Evolutionary conservation across 352 stramenopile genomes (phyloP).

Genomic region (Phytophthora rubi): DNA sequence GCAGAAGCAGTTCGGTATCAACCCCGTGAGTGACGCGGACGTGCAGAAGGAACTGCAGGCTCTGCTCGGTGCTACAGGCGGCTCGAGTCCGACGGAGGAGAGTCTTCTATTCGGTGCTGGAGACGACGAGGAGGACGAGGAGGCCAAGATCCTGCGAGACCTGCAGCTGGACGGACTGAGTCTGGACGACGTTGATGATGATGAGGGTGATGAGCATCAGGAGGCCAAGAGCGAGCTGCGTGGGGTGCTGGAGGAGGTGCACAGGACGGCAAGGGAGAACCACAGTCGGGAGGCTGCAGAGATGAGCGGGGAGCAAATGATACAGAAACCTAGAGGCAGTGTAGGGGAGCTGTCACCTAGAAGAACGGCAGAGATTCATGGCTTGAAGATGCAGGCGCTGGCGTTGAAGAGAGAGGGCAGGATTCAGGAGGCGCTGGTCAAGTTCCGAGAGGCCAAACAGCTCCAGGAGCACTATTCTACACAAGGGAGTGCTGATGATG

Average conservation of each 20-base stretch:
- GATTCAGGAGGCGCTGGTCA: constrained; percentile 56
- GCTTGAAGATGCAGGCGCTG: constrained; percentile 63
- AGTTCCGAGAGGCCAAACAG: constrained; percentile 67
- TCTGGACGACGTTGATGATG: constrained; percentile 23
- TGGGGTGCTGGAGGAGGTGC: constrained; percentile 43
- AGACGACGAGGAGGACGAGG: constrained; percentile 50
- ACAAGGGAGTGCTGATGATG: not conserved
- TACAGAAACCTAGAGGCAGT: not conserved
- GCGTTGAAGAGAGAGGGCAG: constrained; percentile 61
- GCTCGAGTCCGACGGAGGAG: constrained; percentile 58
- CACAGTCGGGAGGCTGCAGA: constrained; percentile 31
- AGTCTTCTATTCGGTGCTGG: constrained; percentile 44
- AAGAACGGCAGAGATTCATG: constrained; percentile 36
- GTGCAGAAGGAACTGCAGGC: constrained; percentile 69
- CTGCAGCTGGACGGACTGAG: constrained; percentile 49
- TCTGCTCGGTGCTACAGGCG: constrained; percentile 45
- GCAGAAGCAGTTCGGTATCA: constrained; percentile 83
- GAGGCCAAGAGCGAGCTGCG: constrained; percentile 45
- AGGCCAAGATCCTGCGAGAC: constrained; percentile 62
- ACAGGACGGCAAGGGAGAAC: constrained; percentile 41
- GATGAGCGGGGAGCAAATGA: constrained; percentile 10
- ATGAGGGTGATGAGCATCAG: constrained; percentile 32
- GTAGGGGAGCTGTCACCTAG: not conserved
- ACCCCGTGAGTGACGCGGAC: constrained; percentile 68
- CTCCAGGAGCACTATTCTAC: constrained; percentile 42